Evolutionary conservation across 345 rosid species (phyloP).

Genomic region (Syzygium aromaticum): DNA sequence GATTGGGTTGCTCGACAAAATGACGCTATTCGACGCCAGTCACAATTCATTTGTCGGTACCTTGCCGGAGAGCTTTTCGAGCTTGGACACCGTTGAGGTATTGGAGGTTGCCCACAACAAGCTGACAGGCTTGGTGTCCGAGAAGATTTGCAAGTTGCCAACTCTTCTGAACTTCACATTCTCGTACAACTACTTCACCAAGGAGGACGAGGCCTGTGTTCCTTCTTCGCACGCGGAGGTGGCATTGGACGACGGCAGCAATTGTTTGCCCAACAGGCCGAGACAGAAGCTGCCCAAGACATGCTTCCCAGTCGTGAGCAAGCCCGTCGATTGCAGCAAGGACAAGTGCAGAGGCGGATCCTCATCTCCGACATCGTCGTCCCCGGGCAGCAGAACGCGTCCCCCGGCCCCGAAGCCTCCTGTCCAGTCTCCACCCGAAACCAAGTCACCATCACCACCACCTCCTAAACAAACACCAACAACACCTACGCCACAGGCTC

Average conservation of each 20-base stretch:
- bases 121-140: conserved; percentile 52
- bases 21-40: conserved; percentile 54
- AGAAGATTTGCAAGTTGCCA: conserved; percentile 48
- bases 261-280: conserved; percentile 47
- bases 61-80: conserved; percentile 27
- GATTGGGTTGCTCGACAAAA: conserved; percentile 36
- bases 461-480: conserved; percentile 1
- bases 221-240: conserved; percentile 13
- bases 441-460: background rate
- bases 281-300: conserved; percentile 23
- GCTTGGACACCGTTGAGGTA: conserved; percentile 20
- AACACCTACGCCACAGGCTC: background rate
- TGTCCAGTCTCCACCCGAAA: background rate
- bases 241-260: conserved; percentile 32
- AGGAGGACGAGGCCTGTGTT: conserved; percentile 33
- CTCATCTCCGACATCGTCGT: background rate
- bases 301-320: conserved; percentile 38
- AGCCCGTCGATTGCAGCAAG: conserved; percentile 66
- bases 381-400: background rate
- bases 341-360: conserved; percentile 19
- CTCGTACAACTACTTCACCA: conserved; percentile 49
- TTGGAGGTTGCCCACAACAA: conserved; percentile 42
- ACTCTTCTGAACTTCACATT: conserved; percentile 40
- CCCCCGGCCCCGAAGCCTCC: background rate
- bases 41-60: conserved; percentile 38